Base-by-base conservation (phyloP, 257 asterid species). In the Buddleja alternifolia region DNA sequence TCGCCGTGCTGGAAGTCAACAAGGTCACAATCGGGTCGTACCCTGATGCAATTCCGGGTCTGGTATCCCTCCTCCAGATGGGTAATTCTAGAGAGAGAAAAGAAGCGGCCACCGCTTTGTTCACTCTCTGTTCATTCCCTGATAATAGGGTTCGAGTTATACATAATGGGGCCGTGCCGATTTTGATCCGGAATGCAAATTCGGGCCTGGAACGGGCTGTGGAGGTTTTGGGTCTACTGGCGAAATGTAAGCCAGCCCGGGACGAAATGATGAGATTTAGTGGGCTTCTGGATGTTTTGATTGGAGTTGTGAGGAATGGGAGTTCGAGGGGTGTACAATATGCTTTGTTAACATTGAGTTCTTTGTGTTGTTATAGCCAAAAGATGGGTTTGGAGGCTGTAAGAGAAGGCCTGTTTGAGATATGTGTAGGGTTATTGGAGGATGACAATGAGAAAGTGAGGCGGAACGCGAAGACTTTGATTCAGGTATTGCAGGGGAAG, bases 371-470 rank as follows among this genome's bases (percentile, higher is more conserved):
- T 52, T 80, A 72, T 40, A 90, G 85, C 67, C 87, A 86, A 29
- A 76, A 74, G 59, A 80, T 81, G 79, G 70, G 80, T 51, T n/a
- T 78, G 60, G 85, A 82, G 63, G 96, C 83, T 44, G 15, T 79
- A 3, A 77, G 80, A 73, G 83, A 66, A 34, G 98, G 95, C 12
- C 50, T 88, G 61, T 81, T 84, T 42, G 96, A 88, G 71, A 76
- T 86, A 4, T 90, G 95, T 56, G 78, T 80, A 19, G 85, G 83
- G 4, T 70, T 90, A 52, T 70, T 93, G 71, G 96, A 93, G 80
- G 97, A 90, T 74, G 98, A 93, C 47, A 90, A 85, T 71, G 94
- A 86, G 72, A 93, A 93, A 66, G 90, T 93, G 50, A 84, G 97
- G 74, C 77, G 94, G 19, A 88, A 90, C 66, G 94, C 96, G 7